A percentile compares a stretch with the other conserved stretches of the same genome.
Evolutionary conservation across 129 eudicot species (phyloP).

Genomic region (Lactuca saligna): DNA sequence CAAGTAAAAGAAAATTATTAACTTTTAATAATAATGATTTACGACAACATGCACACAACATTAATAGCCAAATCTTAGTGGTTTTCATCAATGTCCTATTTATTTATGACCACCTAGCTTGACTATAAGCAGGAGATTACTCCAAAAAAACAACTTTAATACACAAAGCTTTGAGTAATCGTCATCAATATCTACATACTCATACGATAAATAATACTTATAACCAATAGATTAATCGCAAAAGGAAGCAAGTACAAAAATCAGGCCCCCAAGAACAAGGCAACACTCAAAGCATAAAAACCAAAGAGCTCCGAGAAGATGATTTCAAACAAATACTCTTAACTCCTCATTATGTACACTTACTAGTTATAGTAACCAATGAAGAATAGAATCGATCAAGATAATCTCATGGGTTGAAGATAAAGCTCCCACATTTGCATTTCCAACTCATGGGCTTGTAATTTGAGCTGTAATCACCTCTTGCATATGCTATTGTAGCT

Average conservation of each 20-base stretch:
- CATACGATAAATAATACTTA: no score
- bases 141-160: neutral
- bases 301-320: conserved; percentile 4
- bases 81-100: conserved; percentile 13
- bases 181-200: neutral
- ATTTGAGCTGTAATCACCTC: conserved; percentile 60
- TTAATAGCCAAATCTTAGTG: conserved; percentile 21
- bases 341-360: conserved; percentile 31
- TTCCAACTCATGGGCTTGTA: conserved; percentile 95
- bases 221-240: conserved; percentile 11
- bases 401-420: conserved; percentile 71
- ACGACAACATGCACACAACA: conserved; percentile 14
- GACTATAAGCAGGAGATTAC: neutral
- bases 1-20: no score
- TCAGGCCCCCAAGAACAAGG: conserved; percentile 27
- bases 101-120: conserved; percentile 25
- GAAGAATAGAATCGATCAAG: neutral
- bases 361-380: conserved; percentile 18
- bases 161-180: neutral
- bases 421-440: conserved; percentile 77
- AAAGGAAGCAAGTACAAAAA: conserved; percentile 22
- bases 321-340: conserved; percentile 4
- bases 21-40: neutral
- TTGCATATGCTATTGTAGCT: conserved; percentile 43
- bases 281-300: conserved; percentile 9